Base-by-base conservation (phyloP, 768 basidiomycete genomes). In the Gelatoporia subvermispora region DNA sequence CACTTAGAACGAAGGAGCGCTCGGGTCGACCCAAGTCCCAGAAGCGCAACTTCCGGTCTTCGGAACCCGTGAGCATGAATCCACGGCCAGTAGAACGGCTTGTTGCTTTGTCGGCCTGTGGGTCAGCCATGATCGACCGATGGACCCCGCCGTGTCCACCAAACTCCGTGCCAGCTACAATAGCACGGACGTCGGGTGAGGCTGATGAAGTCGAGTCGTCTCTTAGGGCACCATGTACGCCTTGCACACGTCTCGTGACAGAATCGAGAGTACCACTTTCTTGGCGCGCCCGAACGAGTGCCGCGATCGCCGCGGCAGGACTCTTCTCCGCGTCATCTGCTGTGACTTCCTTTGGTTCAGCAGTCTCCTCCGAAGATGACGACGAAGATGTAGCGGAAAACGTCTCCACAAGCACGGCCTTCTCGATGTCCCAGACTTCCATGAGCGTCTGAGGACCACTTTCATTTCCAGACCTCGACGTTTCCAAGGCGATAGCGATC, bases 351-450 rank as follows among this genome's bases (percentile, higher is more conserved):
- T 76, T 72, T 0, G 78, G 77, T 50, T 82, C 82, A 10, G 76
- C 74, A 8, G 74, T 54, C 8, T 77, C 69, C 37, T 82, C 79
- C 0, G 75, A 64, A 8, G 72, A 48, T 4, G 65, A 58, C 17
- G 72, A 61, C 3, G 73, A 72, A 25, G 68, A 74, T 47, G 82
- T 72, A 7, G 82, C 81, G 25, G 79, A 70, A 59, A 85, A 96
- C 5, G 79, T 84, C 67, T 97, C 94, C 41, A 95, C 86, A 24
- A 93, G 67, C 17, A 70, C 65, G 0, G 81, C 79, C 55, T 82
- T 83, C 66, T 95, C 93, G 44, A 98, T 81, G 61, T 98, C 93
- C 90, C 93, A 96, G 1, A 93, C 88, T 61, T 96, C 92, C 5
- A 92, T 72, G 58, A 13, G 61, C 59, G 13, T 74, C 73, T 9